These are phyloP conservation scores for Phytopythium chamaehyphon DNA, from an alignment of 352 stramenopile genomes.

Conservation along the genomic window DNA sequence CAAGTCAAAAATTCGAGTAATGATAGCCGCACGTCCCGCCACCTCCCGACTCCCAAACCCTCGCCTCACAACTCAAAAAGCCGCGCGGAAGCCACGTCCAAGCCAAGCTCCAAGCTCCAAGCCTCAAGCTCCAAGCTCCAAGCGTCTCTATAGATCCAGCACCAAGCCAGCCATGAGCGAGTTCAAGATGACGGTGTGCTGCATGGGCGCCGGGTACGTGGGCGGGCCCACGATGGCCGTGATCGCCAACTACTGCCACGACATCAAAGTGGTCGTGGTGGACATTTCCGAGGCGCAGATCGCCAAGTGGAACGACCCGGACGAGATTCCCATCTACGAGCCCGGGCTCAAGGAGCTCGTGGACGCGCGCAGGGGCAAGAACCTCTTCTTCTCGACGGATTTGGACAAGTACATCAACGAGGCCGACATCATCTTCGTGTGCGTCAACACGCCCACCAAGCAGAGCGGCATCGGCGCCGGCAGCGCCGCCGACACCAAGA, in stretches of 20 bases:
- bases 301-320: constrained; percentile 95
- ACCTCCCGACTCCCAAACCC: no score
- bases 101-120: no score
- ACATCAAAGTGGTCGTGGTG: constrained; percentile 97
- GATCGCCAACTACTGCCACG: constrained; percentile 96
- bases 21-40: neutral
- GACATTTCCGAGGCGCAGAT: constrained; percentile 96
- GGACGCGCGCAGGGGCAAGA: constrained; percentile 86
- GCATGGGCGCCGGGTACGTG: constrained; percentile 98
- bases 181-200: constrained; percentile 91
- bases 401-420: constrained; percentile 96
- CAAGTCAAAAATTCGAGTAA: no score
- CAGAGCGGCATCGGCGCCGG: constrained; percentile 95
- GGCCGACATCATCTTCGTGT: constrained; percentile 99
- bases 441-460: constrained; percentile 99
- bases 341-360: constrained; percentile 97
- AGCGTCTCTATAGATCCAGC: neutral
- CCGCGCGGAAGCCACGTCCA: constrained; percentile 3
- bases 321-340: constrained; percentile 99
- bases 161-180: constrained; percentile 18
- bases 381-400: constrained; percentile 99
- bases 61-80: constrained; percentile 3
- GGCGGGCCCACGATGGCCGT: constrained; percentile 99
- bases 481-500: constrained; percentile 98
- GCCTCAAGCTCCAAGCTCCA: neutral